Base-by-base conservation (phyloP, 768 basidiomycete genomes). In the Strobilomyces dryophilus region DNA sequence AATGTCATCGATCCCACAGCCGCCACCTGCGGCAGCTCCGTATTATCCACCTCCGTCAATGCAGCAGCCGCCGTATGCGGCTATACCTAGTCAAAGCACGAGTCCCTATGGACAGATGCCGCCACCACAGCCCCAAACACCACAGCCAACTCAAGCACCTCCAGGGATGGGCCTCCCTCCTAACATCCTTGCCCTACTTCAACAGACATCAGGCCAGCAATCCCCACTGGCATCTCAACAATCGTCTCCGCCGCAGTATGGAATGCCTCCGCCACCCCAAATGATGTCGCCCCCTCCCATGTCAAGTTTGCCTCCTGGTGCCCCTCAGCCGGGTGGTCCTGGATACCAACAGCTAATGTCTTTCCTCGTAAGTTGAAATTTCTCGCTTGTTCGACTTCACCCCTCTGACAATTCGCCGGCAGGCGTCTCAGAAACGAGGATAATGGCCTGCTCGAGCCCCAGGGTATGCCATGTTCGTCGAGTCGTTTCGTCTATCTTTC, bases 341-440 rank as follows among this genome's bases (percentile, higher is more conserved):
- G 74, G 72, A 45, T 85, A 83, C 58, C 82, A 84, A 59, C 82
- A 86, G 60, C 67, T 88, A 41, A 85, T 89, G 82, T 79, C 81
- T 17, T 88, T 81, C 62, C 72, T 85, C 57, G 86, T 87, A 54
- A 70, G 82, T n/a, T 67, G n/a, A 53, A 70, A 81, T 67, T 14
- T 45, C n/a, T 18, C 4, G 14, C 9, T 7, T 36, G 15, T 51
- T 21, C 2, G 0, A 6, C n/a, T 12, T 9, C 47, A 21, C n/a
- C 8, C 21, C 8, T 1, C 29, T 64, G 29, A 57, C 24, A 17
- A 8, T 39, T 34, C 8, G 1, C 10, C 15, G 26, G n/a, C 26
- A 68, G 64, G 64, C 67, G 7, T 54, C 66, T 15, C 67, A 68
- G 54, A 68, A 68, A 51, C 65, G 67, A 54, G 48, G 60, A 6